Evolutionary conservation across 768 basidiomycete genomes (phyloP).

Genomic region (Myochromella boudieri): DNA sequence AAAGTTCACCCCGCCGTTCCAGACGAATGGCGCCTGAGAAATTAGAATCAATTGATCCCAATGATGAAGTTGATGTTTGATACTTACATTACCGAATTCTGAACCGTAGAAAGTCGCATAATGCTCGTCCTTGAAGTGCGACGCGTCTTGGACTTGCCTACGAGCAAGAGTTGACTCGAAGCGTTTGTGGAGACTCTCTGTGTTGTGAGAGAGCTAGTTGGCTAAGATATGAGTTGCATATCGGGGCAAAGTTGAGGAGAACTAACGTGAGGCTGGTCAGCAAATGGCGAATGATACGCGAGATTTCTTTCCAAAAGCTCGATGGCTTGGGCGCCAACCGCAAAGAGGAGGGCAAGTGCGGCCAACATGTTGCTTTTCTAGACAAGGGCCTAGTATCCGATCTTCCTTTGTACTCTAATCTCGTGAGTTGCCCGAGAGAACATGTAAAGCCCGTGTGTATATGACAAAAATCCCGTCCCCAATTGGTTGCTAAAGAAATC

Average conservation of each 20-base stretch:
- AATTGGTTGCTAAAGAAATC: too few relatives aligned
- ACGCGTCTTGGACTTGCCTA: conserved; percentile 9
- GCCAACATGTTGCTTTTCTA: not conserved
- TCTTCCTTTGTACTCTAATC: too few relatives aligned
- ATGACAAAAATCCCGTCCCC: too few relatives aligned
- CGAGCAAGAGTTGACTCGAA: not conserved
- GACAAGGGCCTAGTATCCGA: too few relatives aligned
- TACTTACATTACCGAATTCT: conserved; percentile 10
- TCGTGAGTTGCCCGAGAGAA: too few relatives aligned
- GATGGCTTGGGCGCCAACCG: conserved; percentile 13
- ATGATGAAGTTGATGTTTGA: not conserved
- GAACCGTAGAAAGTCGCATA: conserved; percentile 10
- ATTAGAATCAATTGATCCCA: not conserved
- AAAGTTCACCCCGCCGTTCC: conserved; percentile 7
- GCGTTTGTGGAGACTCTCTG: conserved; percentile 2
- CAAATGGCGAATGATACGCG: conserved; percentile 40
- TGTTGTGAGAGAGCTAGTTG: conserved; percentile 22
- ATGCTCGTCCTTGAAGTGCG: conserved; percentile 11
- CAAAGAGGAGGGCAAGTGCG: conserved; percentile 5
- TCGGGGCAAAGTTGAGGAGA: conserved; percentile 40
- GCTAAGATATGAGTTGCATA: conserved; percentile 45
- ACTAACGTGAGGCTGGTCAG: conserved; percentile 30
- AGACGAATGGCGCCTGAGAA: conserved; percentile 1
- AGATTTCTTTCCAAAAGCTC: conserved; percentile 37
- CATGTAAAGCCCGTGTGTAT: too few relatives aligned